Conservation (phyloP, 1,284 basidiomycete species). For the Irpex rosettiformis region DNA sequence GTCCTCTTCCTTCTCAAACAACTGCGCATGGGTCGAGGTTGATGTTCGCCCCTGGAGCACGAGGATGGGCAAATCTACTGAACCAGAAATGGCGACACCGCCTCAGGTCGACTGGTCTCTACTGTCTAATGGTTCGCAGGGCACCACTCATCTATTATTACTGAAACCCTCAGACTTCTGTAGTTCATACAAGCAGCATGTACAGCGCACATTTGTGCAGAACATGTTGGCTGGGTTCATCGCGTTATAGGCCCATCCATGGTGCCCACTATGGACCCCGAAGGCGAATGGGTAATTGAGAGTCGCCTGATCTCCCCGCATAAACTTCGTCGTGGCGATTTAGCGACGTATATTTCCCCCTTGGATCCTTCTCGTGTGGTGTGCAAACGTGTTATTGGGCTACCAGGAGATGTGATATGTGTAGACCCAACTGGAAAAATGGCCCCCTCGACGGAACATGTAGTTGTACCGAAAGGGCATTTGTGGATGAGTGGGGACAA, state of each 20-base stretch:
- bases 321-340: conserved; percentile 69
- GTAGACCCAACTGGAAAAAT: conserved; percentile 76
- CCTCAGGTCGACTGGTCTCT: not conserved
- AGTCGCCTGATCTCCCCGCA: conserved; percentile 55
- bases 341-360: conserved; percentile 79
- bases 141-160: not conserved
- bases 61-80: not conserved
- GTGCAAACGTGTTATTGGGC: conserved; percentile 89
- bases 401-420: conserved; percentile 88
- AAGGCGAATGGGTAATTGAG: conserved; percentile 63
- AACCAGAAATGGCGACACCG: not conserved
- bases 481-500: conserved; percentile 97
- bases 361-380: conserved; percentile 66
- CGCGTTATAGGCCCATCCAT: conserved; percentile 72
- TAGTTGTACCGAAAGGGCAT: conserved; percentile 77
- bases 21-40: not conserved
- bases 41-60: not conserved
- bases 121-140: not conserved
- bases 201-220: conserved; percentile 53
- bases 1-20: not conserved
- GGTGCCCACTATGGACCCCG: conserved; percentile 73
- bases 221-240: conserved; percentile 56
- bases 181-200: conserved; percentile 52
- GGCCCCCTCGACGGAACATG: conserved; percentile 63
- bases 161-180: not conserved